Evolutionary conservation across 495 filamentous ascomycete species (phyloP), one percentile per base, ranked within the genome.

Genomic region (Aspergillus funiculosus): DNA sequence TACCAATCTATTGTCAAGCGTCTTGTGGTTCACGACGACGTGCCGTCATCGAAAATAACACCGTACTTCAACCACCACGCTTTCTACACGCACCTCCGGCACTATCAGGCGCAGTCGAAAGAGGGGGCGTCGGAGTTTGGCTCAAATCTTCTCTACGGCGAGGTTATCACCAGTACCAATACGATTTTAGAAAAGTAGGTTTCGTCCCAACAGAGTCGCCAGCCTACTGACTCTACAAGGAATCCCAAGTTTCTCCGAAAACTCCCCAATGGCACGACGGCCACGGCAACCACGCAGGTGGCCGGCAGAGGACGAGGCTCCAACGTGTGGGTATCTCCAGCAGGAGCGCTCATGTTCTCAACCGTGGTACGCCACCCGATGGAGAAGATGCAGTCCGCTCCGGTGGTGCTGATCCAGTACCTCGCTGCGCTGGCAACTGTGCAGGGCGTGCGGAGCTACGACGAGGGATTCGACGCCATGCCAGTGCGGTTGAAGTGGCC

Each of bases 401-500:
- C 94, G 1, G 85, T 98, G 3, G 81, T 95, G 5, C 96, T 97
- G 68, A 74, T 97, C 31, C 92, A 98, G 57, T 97, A 98, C 55
- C 74, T 98, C 10, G 82, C 87, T 1, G 90, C 88, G 3, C 73
- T 98, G 32, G 94, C 92, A n/a, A 85, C 88, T 24, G 83, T 94
- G 6, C 79, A 87, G 44, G 92, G 87, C 0, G 81, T 97, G 55
- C 82, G 87, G 52, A 74, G 72, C 19, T 98, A 96, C 58, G 89
- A 77, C 39, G 62, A 64, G 13, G 82, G 84, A 35, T 97, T 94
- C 60, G 71, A 75, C 26, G 66, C 76, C 1, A 50, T 95, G 22
- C 87, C 86, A 6, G 78, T 97, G 27, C 88, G 87, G 61, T 59
- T 98, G 25, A 98, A 98, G 65, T 98, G 92, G 92, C 92, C 92